Conservation (phyloP, 768 basidiomycete genomes). For the Mycena leptocephala region DNA sequence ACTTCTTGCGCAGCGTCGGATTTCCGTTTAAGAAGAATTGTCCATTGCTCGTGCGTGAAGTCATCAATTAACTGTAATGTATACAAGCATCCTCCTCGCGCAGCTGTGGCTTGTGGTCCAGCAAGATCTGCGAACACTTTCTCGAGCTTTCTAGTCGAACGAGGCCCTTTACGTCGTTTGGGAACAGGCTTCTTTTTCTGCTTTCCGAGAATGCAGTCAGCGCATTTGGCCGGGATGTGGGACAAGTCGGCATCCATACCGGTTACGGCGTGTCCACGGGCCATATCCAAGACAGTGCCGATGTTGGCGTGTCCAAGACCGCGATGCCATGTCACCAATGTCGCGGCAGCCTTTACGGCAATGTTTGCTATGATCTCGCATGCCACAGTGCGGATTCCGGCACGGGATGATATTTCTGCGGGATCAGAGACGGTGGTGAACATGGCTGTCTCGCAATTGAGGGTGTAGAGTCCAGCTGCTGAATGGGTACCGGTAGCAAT, state of each 20-base stretch:
- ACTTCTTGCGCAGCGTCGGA: background rate
- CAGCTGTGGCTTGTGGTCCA: background rate
- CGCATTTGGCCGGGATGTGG: background rate
- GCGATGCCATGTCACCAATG: background rate
- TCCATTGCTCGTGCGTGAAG: background rate
- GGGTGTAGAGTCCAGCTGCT: background rate
- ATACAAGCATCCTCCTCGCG: background rate
- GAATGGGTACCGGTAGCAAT: background rate
- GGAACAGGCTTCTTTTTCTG: background rate
- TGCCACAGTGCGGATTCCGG: background rate
- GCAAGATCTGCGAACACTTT: conserved; percentile 11
- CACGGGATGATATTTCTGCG: background rate
- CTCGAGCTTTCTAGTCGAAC: background rate
- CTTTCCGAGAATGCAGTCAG: conserved; percentile 10
- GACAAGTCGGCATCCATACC: conserved; percentile 5
- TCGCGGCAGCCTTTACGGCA: background rate
- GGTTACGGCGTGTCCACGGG: background rate
- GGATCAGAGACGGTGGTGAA: background rate
- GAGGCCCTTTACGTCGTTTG: background rate
- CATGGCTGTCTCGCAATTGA: background rate
- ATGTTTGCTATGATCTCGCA: background rate
- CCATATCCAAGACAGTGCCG: background rate
- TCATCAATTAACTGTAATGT: conserved; percentile 12
- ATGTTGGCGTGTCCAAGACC: conserved; percentile 6
- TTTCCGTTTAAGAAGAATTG: background rate